Evolutionary conservation across 2,329 filamentous ascomycete genomes (phyloP), one percentile per base, ranked within the genome.

Genomic region (Diplocarpon rosae): DNA sequence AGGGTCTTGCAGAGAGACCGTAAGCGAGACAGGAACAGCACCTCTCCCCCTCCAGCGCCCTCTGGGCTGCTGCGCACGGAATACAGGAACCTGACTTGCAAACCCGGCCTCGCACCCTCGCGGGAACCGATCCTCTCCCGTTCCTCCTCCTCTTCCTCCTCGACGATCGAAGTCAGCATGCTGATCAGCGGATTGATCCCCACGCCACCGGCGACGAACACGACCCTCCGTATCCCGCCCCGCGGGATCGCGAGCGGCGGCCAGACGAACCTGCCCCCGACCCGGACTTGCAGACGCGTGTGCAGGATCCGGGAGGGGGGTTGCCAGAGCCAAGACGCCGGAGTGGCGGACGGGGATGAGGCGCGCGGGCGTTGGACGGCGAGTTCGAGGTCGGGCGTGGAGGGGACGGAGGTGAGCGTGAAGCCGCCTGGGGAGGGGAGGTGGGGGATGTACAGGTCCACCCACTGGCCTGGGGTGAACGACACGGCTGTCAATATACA

Each of bases 381-480:
- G 5, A 94, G 73, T 62, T 94, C 87, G 37, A 93, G 65, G 62
- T 81, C 85, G 40, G 54, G 10, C 14, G 47, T 34, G 9, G 70
- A 66, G 34, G 71, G 72, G 0, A 86, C 86, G 1, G 85, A 92
- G 6, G 86, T 90, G 52, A 94, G 83, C 34, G 87, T 94, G 68
- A 94, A 95, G 46, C 88, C 88, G 29, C 88, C 88, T 3, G 85
- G 80, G 60, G 82, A 78, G 35, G 72, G 57, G 36, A 85, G 66
- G 31, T 68, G 69, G 1, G 88, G 86, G 42, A 87, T 74, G 61
- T 83, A 81, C 6, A 87, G 80, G 61, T 95, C 88, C 45, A 95
- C 72, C 85, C 87, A 95, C 69, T 94, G 88, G 43, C 88, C 88
- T 5, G 88, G 78, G 5, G 79, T 70, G 64, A 92, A 93, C 72